Base-by-base conservation (phyloP, 2,329 filamentous ascomycete species). In the Penicillium hordei region DNA sequence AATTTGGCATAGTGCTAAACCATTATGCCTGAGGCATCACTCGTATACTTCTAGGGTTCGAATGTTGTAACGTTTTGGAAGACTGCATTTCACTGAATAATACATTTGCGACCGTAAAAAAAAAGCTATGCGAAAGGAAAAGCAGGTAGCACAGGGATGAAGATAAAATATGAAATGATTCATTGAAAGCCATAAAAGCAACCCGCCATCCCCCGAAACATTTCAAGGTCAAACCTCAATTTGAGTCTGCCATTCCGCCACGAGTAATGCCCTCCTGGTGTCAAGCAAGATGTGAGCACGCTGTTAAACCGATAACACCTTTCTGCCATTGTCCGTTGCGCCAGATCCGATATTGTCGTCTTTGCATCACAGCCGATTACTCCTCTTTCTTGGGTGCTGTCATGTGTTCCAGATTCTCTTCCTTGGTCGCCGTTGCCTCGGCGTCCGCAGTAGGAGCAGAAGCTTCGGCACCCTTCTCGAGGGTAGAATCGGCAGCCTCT, bases 281-380 rank as follows among this genome's bases (percentile, higher is more conserved):
- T 57, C 58, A 45, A 60, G 60, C 46, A 56, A 68, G 52, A 59
- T 59, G 53, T 49, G 45, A 60, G 52, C 58, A 68, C 63, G 59
- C 57, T 61, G 57, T 49, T 46, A 62, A 69, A 61, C 65, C 69
- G 65, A 58, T 70, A 75, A 75, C 72, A 74, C 73, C 73, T 65
- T 69, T 66, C 67, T 70, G 68, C 65, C 69, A 68, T 62, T 67
- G 63, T 62, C 70, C 66, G 50, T 73, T 74, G 68, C 72, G 72
- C 71, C 71, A 69, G 65, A 68, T 64, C 65, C 65, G 61, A 64
- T 68, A 66, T 58, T 60, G 66, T 68, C 60, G 57, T 50, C 55
- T 61, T 52, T 60, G 59, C 55, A 60, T 55, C 51, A 52, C 53
- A 58, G 58, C 51, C 52, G 57, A 66, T 61, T 58, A 71, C 59